Evolutionary conservation across 768 basidiomycete genomes (phyloP), one percentile per base, ranked within the genome.

Genomic region (Leucosporidium yakuticum): DNA sequence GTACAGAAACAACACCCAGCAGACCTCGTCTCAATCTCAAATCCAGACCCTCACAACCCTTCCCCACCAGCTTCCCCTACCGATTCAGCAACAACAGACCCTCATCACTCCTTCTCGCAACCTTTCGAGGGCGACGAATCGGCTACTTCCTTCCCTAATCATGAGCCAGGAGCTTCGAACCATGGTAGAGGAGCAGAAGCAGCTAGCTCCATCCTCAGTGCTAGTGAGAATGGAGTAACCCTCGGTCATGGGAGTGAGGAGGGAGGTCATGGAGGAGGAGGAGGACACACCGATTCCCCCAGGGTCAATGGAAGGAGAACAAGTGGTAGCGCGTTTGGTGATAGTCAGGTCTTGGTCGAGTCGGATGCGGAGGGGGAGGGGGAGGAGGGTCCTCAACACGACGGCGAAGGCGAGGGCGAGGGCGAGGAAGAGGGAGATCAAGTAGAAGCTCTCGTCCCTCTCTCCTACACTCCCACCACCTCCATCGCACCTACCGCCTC

Each of bases 1-100:
- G 39, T 44, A 17, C 34, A 64, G 11, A 65, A 65, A 12, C 68
- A 67, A 1, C 71, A 69, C 29, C 71, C 71, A 7, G 71, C 71
- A 29, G 71, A 72, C 59, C 68, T 69, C 29, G 64, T 57, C 23
- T 63, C 71, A 2, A 23, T 27, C 3, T 47, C 48, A 1, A 49
- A 63, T 32, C 67, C 57, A 12, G 68, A 72, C 47, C 64, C 53
- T 12, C 65, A 68, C 47, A 31, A n/a, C n/a, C n/a, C 47, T n/a
- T 60, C 60, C 25, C 11, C 57, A 5, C 59, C 59, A 27, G 60
- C 32, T 3, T 59, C 36, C 25, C 70, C 23, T 9, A 15, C 14
- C 11, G 39, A 44, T 44, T 15, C 39, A 44, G 11, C 8, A 15
- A 44, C 39, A 3, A 36, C 34, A 5, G n/a, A 7, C 39, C 39